Base-by-base conservation (phyloP, 352 stramenopile species). In the Phytophthora boehmeriae region DNA sequence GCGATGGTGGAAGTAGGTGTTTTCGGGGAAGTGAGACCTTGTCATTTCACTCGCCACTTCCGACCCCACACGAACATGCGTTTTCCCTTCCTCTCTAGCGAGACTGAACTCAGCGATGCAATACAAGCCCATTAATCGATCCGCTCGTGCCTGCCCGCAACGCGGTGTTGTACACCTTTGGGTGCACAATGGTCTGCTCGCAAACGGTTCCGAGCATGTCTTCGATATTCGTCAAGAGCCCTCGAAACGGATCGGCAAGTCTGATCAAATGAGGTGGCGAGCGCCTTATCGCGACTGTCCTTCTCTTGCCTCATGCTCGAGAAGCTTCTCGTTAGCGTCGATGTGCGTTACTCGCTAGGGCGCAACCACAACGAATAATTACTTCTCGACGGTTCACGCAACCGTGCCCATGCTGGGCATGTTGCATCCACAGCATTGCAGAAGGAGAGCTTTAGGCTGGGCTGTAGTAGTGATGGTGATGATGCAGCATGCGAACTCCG, bases 291-390 rank as follows among this genome's bases (percentile, higher is more conserved):
- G 43, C 17, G n/a, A 59, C 60, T 68, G 60, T 50, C 45, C 56
- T 50, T 45, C 56, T 65, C 55, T 65, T 25, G 62, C 56, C 32
- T 43, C 39, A 68, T 44, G 51, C 42, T 30, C 14, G 23, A 36
- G 17, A 22, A 43, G 43, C n/a, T 71, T 43, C 44, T 62, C 52
- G 44, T 52, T n/a, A 32, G 41, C 19, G 9, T 30, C 39, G 45
- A 57, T 64, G 58, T 50, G 25, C 44, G 49, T 47, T 52, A 52
- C 47, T 68, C 47, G 48, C 53, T 53, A 44, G 14, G 36, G 39
- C 47, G 32, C 58, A 56, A 17, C 17, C n/a, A 22, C 22, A 49
- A 66, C 62, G 43, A 61, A 62, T 38, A 65, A 54, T 64, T 23
- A 38, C 27, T 8, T 20, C 30, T 13, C 38, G 19, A 44, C 38